Conservation (phyloP, 257 asterid genomes). For the Echites panduratus region DNA sequence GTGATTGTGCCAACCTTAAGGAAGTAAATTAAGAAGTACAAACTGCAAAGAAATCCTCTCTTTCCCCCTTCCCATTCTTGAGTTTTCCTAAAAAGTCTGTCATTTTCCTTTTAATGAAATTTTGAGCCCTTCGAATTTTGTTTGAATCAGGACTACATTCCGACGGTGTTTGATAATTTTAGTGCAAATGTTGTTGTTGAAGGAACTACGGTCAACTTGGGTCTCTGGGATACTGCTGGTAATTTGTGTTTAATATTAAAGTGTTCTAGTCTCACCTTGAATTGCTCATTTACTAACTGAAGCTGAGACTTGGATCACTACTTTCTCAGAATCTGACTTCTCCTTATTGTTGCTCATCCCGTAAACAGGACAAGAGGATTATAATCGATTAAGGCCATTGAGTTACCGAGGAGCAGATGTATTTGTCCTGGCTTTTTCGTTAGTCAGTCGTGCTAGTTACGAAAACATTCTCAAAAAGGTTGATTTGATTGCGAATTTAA, state of each 20-base stretch:
- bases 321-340: slow-evolving; percentile 10
- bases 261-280: neutral
- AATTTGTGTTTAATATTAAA: slow-evolving; percentile 11
- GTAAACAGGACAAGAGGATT: slow-evolving; percentile 84
- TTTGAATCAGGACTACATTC: slow-evolving; percentile 66
- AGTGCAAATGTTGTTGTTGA: slow-evolving; percentile 97
- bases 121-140: slow-evolving; percentile 7
- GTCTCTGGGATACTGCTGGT: slow-evolving; percentile 99
- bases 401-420: slow-evolving; percentile 97
- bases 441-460: slow-evolving; percentile 95
- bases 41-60: neutral
- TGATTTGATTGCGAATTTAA: slow-evolving; percentile 3
- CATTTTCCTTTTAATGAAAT: neutral
- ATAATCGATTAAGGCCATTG: slow-evolving; percentile 90
- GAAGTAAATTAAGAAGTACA: neutral
- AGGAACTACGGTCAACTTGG: slow-evolving; percentile 84
- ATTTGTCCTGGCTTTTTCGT: slow-evolving; percentile 79
- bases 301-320: neutral
- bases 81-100: neutral
- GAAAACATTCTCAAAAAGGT: slow-evolving; percentile 92
- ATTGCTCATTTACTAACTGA: neutral
- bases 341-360: slow-evolving; percentile 19
- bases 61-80: neutral
- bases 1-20: slow-evolving; percentile 9
- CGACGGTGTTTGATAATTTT: slow-evolving; percentile 91